A percentile compares a stretch with the other conserved stretches of the same genome.
Conservation (phyloP, 441 rosid species). For the Oxalis stricta region DNA sequence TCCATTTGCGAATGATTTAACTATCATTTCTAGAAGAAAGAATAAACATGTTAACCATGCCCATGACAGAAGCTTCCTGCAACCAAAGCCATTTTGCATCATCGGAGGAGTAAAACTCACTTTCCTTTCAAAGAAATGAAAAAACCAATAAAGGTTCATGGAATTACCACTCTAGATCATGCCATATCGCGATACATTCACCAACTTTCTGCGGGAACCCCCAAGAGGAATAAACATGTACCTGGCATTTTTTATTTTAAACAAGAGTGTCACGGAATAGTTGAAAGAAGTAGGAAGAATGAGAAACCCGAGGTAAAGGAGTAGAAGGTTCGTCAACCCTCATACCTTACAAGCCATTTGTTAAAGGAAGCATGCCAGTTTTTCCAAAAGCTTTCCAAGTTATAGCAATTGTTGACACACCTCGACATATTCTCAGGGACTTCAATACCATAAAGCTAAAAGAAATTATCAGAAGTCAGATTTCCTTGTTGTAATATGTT, state of each 20-base stretch:
- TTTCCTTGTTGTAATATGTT: neutral
- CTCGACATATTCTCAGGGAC: slow-evolving; percentile 87
- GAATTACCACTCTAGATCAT: slow-evolving; percentile 85
- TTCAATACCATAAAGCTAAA: slow-evolving; percentile 77
- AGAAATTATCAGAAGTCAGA: slow-evolving; percentile 1
- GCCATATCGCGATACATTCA: slow-evolving; percentile 85
- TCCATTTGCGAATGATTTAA: slow-evolving; percentile 57
- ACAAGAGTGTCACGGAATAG: neutral
- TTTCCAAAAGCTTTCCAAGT: slow-evolving; percentile 90
- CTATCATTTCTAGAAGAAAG: slow-evolving; percentile 76
- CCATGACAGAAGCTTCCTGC: slow-evolving; percentile 97
- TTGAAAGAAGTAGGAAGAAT: neutral
- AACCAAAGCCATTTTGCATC: slow-evolving; percentile 17
- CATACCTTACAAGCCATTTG: slow-evolving; percentile 97
- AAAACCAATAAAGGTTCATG: neutral
- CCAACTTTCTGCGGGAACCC: slow-evolving; percentile 67
- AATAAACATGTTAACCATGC: slow-evolving; percentile 96
- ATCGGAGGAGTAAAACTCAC: slow-evolving; percentile 11
- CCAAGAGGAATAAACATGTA: slow-evolving; percentile 96
- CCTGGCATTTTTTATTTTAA: slow-evolving; percentile 25
- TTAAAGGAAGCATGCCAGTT: slow-evolving; percentile 97
- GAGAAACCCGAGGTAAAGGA: slow-evolving; percentile 6
- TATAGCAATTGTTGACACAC: slow-evolving; percentile 83
- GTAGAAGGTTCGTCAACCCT: slow-evolving; percentile 7
- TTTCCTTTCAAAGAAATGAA: neutral